Base-by-base conservation (phyloP, 1,139 yeast species). In the Hanseniaspora gamundiae region DNA sequence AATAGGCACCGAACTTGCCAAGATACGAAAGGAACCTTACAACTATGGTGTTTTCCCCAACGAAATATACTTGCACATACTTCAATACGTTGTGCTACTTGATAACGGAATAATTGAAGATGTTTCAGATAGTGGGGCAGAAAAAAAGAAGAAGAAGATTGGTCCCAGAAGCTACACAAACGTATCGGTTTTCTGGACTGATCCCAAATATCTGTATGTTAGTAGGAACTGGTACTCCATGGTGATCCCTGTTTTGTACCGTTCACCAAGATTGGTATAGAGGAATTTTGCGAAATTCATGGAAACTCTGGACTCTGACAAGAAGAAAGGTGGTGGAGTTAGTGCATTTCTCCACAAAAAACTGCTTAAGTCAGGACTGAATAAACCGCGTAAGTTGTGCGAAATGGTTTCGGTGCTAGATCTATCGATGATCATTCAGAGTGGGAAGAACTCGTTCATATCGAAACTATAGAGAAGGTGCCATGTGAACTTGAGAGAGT, bases 361-460 rank as follows among this genome's bases (percentile, higher is more conserved):
- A n/a, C n/a, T n/a, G n/a, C n/a, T n/a, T n/a, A 43, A 43, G 14
- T 40, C 41, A 16, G 41, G 30, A 6, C 21, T 30, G 13, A 30
- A 46, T 45, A 49, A 29, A 20, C 40, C 41, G 9, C 16, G 14
- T 10, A 47, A 47, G 20, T 44, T 61, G 13, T 68, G 69, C 2
- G 57, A 59, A n/a, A 58, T 69, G 48, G 78, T 82, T 14, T 63
- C 64, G 43, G 66, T 66, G 13, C 67, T 91, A 30, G 93, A 91
- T 57, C 66, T 91, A 40, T 72, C 94, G 9, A 71, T 76, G 45
- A 85, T 88, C 43, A 77, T 86, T 46, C 97, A 91, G 60, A 73
- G 86, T 38, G 97, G 97, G n/a, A 87, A 84, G 57, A 91, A 87
- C 62, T 91, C 96, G 1, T 82, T 71, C 60, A 88, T 91, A 19